Evolutionary conservation across 257 asterid species (phyloP).

Genomic region (Solanum megistacrolobum): DNA sequence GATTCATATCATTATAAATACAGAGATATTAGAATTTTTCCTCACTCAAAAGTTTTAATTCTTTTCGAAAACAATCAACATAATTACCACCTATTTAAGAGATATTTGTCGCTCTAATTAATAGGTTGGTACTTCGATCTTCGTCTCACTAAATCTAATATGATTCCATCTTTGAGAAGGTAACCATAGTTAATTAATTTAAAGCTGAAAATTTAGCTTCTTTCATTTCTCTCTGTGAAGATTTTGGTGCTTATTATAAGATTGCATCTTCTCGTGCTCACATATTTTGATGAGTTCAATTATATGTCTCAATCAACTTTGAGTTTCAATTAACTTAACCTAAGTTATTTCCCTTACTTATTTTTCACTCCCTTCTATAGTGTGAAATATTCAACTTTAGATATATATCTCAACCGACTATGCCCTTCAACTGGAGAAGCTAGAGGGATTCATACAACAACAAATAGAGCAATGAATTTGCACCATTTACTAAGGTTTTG

Average conservation of each 20-base stretch:
- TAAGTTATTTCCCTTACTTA: not conserved
- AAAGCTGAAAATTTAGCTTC: not conserved
- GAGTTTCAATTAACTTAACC: not conserved
- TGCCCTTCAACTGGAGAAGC: not conserved
- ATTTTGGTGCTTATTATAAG: not conserved
- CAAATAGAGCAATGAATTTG: not conserved
- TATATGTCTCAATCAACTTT: not conserved
- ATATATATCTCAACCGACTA: not conserved
- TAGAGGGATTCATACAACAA: not conserved
- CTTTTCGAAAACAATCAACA: not conserved
- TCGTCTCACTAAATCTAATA: not conserved
- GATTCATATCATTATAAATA: not conserved
- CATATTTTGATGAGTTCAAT: not conserved
- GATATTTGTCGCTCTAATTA: not conserved
- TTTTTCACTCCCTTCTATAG: not conserved
- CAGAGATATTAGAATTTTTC: not conserved
- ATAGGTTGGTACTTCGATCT: not conserved
- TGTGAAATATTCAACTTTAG: not conserved
- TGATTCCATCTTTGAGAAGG: not conserved
- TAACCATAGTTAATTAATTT: not conserved
- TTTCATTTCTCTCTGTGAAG: not conserved
- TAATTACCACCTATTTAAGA: not conserved
- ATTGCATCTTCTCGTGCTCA: not conserved
- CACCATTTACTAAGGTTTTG: not conserved
- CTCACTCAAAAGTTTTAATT: not conserved